Base-by-base conservation (phyloP, 495 filamentous ascomycete genomes). In the Trichoderma orchidacearum region DNA sequence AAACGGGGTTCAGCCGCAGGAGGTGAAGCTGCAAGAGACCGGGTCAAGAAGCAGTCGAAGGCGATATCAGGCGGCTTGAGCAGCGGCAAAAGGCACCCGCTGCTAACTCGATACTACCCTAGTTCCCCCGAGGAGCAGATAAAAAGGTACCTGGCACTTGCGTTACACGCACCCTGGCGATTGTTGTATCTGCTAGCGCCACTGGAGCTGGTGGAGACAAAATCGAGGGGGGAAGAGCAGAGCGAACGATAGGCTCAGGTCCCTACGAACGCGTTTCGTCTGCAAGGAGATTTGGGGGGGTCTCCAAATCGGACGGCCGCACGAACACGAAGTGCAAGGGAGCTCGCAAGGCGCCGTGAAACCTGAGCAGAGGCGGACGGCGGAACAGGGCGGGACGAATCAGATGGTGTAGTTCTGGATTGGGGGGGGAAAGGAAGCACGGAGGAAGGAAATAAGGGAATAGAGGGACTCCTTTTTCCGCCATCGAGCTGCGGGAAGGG, bases 1-100 rank as follows among this genome's bases (percentile, higher is more conserved):
- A 64, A 67, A 67, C 61, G 56, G 65, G 65, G 62, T 65, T 66
- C 62, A 68, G 65, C 68, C 67, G 66, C 68, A 67, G 66, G 68
- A 64, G 64, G 66, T 65, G 62, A 58, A 53, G 34, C 51, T 54
- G 56, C 23, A 45, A 27, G 21, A 27, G 21, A 7, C 41, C 21
- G 41, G 21, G 31, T 21, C 30, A n/a, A n/a, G n/a, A n/a, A n/a
- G n/a, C n/a, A 29, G 9, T 48, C 23, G 28, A 56, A 21, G 29
- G 41, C 41, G 41, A 48, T 48, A 48, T 48, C 41, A 48, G 21
- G 36, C 41, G 27, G 18, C 41, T 48, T 53, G 5, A 30, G 51
- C 51, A 30, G 51, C 5, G 5, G 28, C 4, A 23, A 18, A 17
- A 54, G n/a, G 30, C 25, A 35, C 35, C 23, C 30, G 27, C 30